A percentile compares a stretch with the other conserved stretches of the same genome.
Evolutionary conservation across 805 yeast genomes (phyloP).

Genomic region (Geotrichum ghanense): DNA sequence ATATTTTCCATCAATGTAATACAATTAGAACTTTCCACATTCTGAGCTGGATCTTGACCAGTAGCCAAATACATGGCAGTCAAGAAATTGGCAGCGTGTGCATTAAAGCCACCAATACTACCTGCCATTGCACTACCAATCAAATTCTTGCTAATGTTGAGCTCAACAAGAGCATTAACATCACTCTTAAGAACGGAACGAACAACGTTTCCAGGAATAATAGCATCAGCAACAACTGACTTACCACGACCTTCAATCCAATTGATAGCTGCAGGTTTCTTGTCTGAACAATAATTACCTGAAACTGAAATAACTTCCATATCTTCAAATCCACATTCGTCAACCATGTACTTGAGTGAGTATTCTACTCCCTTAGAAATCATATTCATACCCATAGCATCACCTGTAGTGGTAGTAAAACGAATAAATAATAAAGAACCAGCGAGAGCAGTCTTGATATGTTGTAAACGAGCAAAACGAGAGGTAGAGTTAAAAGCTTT

Average conservation of each 20-base stretch:
- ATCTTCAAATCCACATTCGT: slow-evolving; percentile 85
- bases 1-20: slow-evolving; percentile 85
- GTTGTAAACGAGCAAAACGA: slow-evolving; percentile 90
- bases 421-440: slow-evolving; percentile 82
- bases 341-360: slow-evolving; percentile 73
- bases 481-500: slow-evolving; percentile 94
- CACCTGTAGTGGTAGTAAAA: slow-evolving; percentile 98
- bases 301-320: slow-evolving; percentile 89
- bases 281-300: slow-evolving; percentile 96
- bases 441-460: slow-evolving; percentile 86
- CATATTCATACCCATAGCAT: slow-evolving; percentile 99
- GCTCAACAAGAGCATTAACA: slow-evolving; percentile 83
- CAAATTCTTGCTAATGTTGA: slow-evolving; percentile 80
- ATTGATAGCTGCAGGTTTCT: slow-evolving; percentile 94
- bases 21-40: slow-evolving; percentile 95
- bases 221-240: slow-evolving; percentile 92
- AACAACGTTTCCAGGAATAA: slow-evolving; percentile 74
- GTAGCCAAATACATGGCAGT: slow-evolving; percentile 92
- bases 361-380: slow-evolving; percentile 95
- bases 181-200: slow-evolving; percentile 77
- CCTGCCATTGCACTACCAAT: slow-evolving; percentile 99
- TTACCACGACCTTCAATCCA: slow-evolving; percentile 99
- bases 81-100: slow-evolving; percentile 93
- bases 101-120: slow-evolving; percentile 93
- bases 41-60: slow-evolving; percentile 99